Conservation (phyloP, 176 grass and related monocot species). For the Panicum miliaceum region DNA sequence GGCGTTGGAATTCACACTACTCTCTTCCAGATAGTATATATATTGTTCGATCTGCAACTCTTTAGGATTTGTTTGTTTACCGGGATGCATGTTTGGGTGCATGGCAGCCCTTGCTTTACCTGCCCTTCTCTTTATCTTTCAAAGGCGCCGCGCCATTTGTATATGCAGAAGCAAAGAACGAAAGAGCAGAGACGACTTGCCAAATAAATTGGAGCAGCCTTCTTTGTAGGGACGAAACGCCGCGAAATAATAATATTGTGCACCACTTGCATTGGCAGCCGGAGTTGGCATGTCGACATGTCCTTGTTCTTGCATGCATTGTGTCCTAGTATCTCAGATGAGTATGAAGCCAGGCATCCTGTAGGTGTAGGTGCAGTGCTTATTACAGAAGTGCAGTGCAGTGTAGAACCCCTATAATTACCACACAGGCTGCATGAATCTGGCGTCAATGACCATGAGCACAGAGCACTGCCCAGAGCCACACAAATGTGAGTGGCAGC, state of each 20-base stretch:
- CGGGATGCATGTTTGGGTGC: neutral
- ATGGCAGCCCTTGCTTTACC: neutral
- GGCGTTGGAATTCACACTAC: neutral
- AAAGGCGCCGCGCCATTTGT: neutral
- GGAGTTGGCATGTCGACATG: constrained; percentile 20
- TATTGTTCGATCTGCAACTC: neutral
- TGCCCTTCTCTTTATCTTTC: neutral
- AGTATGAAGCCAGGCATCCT: no score
- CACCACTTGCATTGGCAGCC: neutral
- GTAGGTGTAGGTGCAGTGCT: no score
- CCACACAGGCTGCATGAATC: no score
- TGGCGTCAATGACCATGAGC: no score
- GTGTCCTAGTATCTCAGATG: no score
- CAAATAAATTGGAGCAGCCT: neutral
- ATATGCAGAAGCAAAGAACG: neutral
- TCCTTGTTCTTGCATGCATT: no score
- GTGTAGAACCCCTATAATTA: no score
- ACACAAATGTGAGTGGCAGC: no score
- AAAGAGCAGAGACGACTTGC: constrained; percentile 2
- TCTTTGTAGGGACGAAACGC: constrained; percentile 31
- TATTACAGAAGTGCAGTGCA: no score
- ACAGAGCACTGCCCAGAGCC: no score
- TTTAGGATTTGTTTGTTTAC: neutral
- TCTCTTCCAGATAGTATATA: neutral
- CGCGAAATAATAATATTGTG: constrained; percentile 18